Percentiles rank a stretch among this genome's conserved stretches.
Evolutionary conservation across 2,329 filamentous ascomycete genomes (phyloP).

Genomic region (Didymella pinodella): DNA sequence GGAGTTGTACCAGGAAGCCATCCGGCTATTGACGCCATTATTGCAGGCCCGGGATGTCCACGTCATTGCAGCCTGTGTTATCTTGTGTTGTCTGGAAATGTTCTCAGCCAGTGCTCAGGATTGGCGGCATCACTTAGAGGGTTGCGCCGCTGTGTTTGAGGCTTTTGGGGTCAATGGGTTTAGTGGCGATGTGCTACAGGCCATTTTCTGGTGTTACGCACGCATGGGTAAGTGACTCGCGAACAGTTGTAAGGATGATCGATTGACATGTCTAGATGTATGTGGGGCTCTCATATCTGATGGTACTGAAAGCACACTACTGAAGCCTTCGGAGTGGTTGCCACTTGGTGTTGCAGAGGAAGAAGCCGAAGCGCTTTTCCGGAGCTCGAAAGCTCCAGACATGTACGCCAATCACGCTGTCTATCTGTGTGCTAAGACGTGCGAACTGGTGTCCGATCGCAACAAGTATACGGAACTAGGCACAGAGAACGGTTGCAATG

Average conservation of each 20-base stretch:
- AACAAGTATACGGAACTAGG: not conserved
- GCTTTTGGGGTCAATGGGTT: not conserved
- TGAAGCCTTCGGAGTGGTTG: not conserved
- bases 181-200: not conserved
- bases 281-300: not conserved
- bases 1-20: slow-evolving; percentile 54
- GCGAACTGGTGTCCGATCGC: not conserved
- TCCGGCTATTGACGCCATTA: slow-evolving; percentile 52
- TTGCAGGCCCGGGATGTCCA: slow-evolving; percentile 59
- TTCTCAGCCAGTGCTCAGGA: slow-evolving; percentile 29
- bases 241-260: not conserved
- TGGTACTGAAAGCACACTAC: not conserved
- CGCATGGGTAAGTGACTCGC: not conserved
- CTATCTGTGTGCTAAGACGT: not conserved
- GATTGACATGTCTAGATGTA: not conserved
- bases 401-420: not conserved
- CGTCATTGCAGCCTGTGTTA: slow-evolving; percentile 62
- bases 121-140: not conserved
- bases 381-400: not conserved
- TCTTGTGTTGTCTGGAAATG: slow-evolving; percentile 65
- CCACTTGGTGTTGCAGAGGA: not conserved
- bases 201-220: not conserved
- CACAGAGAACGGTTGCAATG: not conserved
- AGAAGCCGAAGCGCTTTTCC: not conserved
- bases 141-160: not conserved